Evolutionary conservation across 1,139 yeast genomes (phyloP), one percentile per base, ranked within the genome.

Genomic region (Blastobotrys serpentis): DNA sequence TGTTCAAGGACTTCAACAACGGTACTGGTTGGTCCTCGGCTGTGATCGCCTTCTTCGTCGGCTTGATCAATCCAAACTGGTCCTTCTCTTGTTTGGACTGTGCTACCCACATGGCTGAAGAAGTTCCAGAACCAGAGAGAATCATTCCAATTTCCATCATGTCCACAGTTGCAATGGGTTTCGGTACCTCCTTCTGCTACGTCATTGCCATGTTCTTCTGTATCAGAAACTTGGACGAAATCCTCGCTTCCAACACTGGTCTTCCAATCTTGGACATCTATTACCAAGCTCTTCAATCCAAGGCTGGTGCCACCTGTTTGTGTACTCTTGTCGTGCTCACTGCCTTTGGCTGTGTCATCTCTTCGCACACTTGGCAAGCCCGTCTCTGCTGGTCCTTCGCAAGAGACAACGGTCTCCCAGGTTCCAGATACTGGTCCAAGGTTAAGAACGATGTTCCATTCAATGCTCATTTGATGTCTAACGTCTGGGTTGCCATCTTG

Each of bases 341-440:
- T 14, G 50, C 50, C 18, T 89, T 90, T 0, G 84, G 92, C 19
- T 78, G 86, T 39, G 59, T 84, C 17, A 84, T 86, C 63, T 92
- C 89, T 39, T 83, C 89, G 3, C 82, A 85, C 50, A 95, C 32
- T 75, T 92, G 7, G 21, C 74, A 86, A 42, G 86, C 95, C 0
- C 85, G 94, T 1, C 87, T 92, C 1, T 84, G 94, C 4, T 79
- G 95, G 72, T 79, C 87, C 10, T 84, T 89, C 1, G 86, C 95
- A 46, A 77, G 95, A 68, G 95, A 87, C 64, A 86, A 85, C 38
- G 95, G 92, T 0, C 69, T 87, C 49, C 95, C 95, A 8, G 53
- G 49, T 36, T 48, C 49, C 50, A 71, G 76, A 10, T 65, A 76
- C 38, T 84, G 89, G 86, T 75, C 82, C 4, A 76, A 77, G 57